These are phyloP conservation scores for Botrytis galanthina DNA, from an alignment of 2,329 filamentous ascomycete genomes.

Conservation along the genomic window DNA sequence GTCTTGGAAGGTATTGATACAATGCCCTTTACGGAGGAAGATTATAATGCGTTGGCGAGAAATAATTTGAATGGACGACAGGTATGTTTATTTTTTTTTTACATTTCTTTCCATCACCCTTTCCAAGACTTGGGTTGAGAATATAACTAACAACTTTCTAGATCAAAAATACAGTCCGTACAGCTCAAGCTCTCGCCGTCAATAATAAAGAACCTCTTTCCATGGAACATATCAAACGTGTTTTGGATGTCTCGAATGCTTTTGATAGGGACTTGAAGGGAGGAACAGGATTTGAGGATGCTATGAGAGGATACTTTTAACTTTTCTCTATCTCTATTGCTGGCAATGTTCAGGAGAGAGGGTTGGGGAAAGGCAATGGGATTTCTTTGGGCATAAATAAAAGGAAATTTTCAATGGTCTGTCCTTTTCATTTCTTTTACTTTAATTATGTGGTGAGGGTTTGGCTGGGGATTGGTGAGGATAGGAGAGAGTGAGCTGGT, in stretches of 20 bases:
- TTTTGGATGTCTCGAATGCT: conserved; percentile 78
- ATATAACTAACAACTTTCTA: conserved; percentile 3
- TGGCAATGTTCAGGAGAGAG: neutral
- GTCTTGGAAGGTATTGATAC: conserved; percentile 60
- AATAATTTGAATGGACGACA: conserved; percentile 68
- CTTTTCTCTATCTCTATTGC: neutral
- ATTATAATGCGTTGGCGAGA: conserved; percentile 64
- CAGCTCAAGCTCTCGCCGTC: conserved; percentile 77
- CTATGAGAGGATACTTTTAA: conserved; percentile 73
- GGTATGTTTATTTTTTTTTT: conserved; percentile 42
- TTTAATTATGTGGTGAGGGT: neutral
- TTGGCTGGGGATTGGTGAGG: too few relatives aligned
- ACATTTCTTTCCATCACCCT: neutral
- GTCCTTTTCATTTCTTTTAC: neutral
- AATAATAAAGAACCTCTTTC: conserved; percentile 68
- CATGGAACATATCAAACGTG: conserved; percentile 77
- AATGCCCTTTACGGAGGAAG: conserved; percentile 62
- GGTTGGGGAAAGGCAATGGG: too few relatives aligned
- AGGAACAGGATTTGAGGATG: conserved; percentile 75
- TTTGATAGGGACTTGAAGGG: conserved; percentile 84
- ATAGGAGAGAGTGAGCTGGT: too few relatives aligned
- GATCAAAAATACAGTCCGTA: conserved; percentile 87
- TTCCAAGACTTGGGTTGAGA: neutral
- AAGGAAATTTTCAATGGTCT: neutral
- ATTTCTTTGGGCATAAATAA: neutral